A percentile compares a stretch with the other conserved stretches of the same genome.
phyloP scores from a whole-genome alignment of 2,329 filamentous ascomycete genomes.

The Karstenula rhodostoma region DNA sequence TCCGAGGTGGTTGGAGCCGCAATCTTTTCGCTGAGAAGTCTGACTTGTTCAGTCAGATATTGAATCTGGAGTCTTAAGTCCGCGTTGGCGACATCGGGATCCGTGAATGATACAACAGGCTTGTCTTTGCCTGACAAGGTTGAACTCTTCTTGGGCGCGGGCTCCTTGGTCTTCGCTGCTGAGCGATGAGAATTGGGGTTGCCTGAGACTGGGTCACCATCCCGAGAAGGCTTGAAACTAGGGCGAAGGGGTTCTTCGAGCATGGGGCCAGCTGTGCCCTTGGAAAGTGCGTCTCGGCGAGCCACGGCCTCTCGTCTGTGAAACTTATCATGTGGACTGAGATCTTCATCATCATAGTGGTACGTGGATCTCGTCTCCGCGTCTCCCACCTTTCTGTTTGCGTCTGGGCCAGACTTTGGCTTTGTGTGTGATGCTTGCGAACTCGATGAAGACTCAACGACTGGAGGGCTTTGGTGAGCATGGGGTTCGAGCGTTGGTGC shows the following conservation, averaged over 20 bases:
- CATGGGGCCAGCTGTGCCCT: not conserved
- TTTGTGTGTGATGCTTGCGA: not conserved
- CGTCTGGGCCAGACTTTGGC: not conserved
- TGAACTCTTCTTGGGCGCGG: not conserved
- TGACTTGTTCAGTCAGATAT: conserved; percentile 26
- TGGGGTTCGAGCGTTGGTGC: not conserved
- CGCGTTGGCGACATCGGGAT: not conserved
- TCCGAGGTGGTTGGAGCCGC: not conserved
- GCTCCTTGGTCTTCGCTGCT: not conserved
- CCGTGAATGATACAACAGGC: not conserved
- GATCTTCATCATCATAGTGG: not conserved
- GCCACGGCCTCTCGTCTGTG: not conserved
- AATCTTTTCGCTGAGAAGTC: conserved; percentile 19
- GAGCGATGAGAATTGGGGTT: not conserved
- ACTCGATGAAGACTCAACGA: not conserved
- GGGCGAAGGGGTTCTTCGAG: not conserved
- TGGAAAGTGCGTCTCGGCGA: not conserved
- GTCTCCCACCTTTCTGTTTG: not conserved
- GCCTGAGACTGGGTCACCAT: no score
- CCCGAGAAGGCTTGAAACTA: not conserved
- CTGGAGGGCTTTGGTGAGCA: not conserved
- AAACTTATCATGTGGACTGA: not conserved
- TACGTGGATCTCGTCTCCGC: not conserved
- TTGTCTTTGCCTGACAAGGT: not conserved
- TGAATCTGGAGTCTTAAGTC: conserved; percentile 23